Evolutionary conservation across 345 rosid species (phyloP), one percentile per base, ranked within the genome.

Genomic region (Camelina laxa): DNA sequence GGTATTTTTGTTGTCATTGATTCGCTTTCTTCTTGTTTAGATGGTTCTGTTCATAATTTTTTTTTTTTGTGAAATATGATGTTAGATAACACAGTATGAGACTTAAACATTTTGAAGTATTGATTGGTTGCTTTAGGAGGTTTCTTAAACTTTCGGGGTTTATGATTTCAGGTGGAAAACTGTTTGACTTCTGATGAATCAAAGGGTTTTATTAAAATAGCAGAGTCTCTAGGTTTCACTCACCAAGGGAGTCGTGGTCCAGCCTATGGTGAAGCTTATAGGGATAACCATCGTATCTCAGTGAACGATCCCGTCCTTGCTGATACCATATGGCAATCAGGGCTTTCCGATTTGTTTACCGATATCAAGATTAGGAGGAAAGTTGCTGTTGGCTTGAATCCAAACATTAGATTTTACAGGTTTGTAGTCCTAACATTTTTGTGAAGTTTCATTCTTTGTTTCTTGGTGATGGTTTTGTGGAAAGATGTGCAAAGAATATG

Each of bases 231-330:
- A 1, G 99, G 97, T 56, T 92, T 92, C 79, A 83, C 67, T 48
- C 98, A 87, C 76, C 99, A 89, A 79, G 97, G 97, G 72, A 92
- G 97, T 79, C 97, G 84, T 72, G 97, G 99, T 6, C 99, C 99
- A 24, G 72, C 88, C 4, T 85, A 82, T 73, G 97, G 99, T 6
- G 97, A 92, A 87, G 97, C 97, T 72, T 95, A 81, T 56, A 80
- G 97, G 48, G 99, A 95, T 75, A 90, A 92, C 63, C 96, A 90
- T 63, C 82, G 99, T 60, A 81, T 92, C 48, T 82, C 90, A 19
- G 91, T 83, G 38, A 78, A 84, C 21, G 97, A 95, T 83, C 82
- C 96, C 48, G 65, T 65, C 60, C 96, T 92, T 51, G 96, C 91
- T 0, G 84, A 78, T 67, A 47, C 81, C 4, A 8, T 90, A 51